Conservation (phyloP, 345 rosid species). For the Xanthoceras sorbifolium region DNA sequence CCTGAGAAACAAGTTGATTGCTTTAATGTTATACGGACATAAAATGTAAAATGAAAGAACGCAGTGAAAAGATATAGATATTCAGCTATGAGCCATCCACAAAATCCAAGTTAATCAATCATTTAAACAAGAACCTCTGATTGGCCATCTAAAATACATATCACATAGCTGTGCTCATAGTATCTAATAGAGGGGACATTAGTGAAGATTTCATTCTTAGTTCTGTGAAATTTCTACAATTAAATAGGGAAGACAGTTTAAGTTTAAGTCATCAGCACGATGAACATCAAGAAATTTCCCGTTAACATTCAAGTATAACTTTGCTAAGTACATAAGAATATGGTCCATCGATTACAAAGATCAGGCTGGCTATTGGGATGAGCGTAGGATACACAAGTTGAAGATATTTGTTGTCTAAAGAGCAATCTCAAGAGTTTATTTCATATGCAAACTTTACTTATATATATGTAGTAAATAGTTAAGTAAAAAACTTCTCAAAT, state of each 20-base stretch:
- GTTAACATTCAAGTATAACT: neutral
- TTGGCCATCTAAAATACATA: neutral
- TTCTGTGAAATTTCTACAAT: neutral
- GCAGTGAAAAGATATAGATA: neutral
- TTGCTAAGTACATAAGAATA: neutral
- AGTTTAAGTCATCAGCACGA: neutral
- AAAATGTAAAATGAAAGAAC: neutral
- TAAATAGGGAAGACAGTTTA: neutral
- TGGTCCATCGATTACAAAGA: neutral
- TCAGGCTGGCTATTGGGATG: neutral
- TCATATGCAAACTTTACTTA: neutral
- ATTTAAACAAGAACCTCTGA: slow-evolving; percentile 6
- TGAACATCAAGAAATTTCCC: neutral
- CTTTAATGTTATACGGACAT: slow-evolving; percentile 12
- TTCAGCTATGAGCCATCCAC: neutral
- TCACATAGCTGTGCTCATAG: neutral
- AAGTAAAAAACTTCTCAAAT: neutral
- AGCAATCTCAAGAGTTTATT: neutral
- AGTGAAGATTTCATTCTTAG: neutral
- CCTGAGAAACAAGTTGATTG: slow-evolving; percentile 49
- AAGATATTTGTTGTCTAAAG: neutral
- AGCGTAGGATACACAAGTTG: neutral
- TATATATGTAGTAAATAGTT: neutral
- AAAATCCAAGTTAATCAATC: neutral
- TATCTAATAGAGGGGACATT: neutral